Base-by-base conservation (phyloP, 2,329 filamentous ascomycete species). In the Tolypocladium tropicale region DNA sequence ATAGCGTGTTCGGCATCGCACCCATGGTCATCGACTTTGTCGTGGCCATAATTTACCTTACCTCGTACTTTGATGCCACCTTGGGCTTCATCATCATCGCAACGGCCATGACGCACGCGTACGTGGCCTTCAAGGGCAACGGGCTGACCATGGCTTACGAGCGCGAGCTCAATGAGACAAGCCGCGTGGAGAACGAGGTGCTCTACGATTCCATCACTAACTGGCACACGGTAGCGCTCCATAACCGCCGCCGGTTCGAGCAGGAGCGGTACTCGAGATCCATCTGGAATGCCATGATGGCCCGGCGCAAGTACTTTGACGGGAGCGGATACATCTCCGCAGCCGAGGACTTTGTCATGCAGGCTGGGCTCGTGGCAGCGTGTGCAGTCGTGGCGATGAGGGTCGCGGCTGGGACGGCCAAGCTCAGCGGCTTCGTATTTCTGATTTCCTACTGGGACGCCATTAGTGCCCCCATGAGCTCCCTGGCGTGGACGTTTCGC, bases 11-110 rank as follows among this genome's bases (percentile, higher is more conserved):
- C 58, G 74, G 81, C 18, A 72, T 88, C 21, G 64, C 78, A 0
- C 86, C 86, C 0, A 84, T 84, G 58, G 65, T 86, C 3, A 66
- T 83, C 18, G 86, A 90, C 65, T 68, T 88, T 10, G 61, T 77
- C 18, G 70, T 87, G 25, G 84, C 84, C 0, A 78, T 86, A 59
- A 74, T 73, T 56, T 85, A 81, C 60, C 72, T 89, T 5, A 84
- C 80, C 57, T 74, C 73, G 53, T 74, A 85, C 12, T 88, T 88
- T 64, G 84, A 85, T 60, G 65, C 55, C 2, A 46, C 56, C 34
- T 60, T 60, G 28, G 58, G 59, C 1, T 62, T 65, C 39, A 57
- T 65, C 51, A 51, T 62, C 12, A 58, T 68, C 21, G 61, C 56
- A 3, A 51, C 55, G 53, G 52, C 53, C 56, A 55, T 57, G 56